Evolutionary conservation across 768 basidiomycete genomes (phyloP).

Genomic region (Pulveroboletus sp.): DNA sequence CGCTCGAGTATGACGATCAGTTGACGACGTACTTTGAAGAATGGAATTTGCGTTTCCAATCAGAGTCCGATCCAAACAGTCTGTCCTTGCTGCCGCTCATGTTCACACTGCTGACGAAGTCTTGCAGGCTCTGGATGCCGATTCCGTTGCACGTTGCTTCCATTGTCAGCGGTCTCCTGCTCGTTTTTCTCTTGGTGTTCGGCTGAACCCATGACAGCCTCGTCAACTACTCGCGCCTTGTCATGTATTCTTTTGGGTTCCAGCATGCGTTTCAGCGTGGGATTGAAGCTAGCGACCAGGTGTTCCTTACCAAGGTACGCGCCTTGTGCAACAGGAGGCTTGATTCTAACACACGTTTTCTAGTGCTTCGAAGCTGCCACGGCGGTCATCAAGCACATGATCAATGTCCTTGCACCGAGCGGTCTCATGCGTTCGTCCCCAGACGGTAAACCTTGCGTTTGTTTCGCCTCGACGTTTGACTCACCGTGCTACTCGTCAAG

Average conservation of each 20-base stretch:
- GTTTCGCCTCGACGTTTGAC: not conserved
- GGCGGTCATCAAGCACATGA: constrained; percentile 59
- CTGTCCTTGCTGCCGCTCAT: not conserved
- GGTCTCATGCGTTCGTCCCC: constrained; percentile 78
- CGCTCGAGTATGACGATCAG: constrained; percentile 54
- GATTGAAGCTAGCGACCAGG: constrained; percentile 53
- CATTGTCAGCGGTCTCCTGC: constrained; percentile 54
- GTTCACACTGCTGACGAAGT: not conserved
- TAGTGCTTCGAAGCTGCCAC: constrained; percentile 70
- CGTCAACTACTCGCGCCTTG: constrained; percentile 71
- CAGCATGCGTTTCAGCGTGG: constrained; percentile 77
- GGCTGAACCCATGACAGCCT: constrained; percentile 42
- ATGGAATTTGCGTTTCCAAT: constrained; percentile 56
- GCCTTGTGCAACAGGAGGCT: not conserved
- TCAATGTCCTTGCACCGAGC: constrained; percentile 60
- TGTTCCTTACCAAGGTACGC: constrained; percentile 64
- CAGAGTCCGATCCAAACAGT: constrained; percentile 61
- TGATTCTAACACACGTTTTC: not conserved
- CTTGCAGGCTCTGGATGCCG: constrained; percentile 50
- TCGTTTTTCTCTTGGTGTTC: not conserved
- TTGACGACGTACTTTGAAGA: constrained; percentile 61
- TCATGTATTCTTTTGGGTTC: constrained; percentile 86
- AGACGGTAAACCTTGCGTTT: constrained; percentile 49
- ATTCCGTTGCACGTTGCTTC: constrained; percentile 64
- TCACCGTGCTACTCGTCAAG: constrained; percentile 28